Conservation (phyloP, 345 rosid genomes). For the Brassica carinata region DNA sequence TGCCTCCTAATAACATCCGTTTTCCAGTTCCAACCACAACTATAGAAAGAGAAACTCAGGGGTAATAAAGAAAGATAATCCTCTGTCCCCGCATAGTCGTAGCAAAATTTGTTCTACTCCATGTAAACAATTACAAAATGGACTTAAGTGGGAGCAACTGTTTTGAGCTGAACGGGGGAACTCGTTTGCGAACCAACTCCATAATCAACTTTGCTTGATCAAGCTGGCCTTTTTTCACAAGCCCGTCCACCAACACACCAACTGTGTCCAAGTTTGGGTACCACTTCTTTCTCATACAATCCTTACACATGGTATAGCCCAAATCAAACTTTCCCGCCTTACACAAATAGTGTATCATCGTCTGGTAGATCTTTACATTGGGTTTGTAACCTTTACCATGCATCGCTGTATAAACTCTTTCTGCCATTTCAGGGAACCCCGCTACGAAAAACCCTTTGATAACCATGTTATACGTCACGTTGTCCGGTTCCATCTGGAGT, state of each 20-base stretch:
- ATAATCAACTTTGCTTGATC: slow-evolving; percentile 56
- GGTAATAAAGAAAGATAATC: slow-evolving; percentile 34
- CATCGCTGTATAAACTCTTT: slow-evolving; percentile 65
- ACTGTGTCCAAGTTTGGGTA: slow-evolving; percentile 64
- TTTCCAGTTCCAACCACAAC: slow-evolving; percentile 27
- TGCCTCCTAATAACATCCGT: slow-evolving; percentile 24
- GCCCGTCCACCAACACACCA: slow-evolving; percentile 55
- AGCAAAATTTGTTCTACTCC: slow-evolving; percentile 23
- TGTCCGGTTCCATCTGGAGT: slow-evolving; percentile 60
- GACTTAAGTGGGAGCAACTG: slow-evolving; percentile 51
- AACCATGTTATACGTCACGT: slow-evolving; percentile 72
- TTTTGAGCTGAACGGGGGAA: slow-evolving; percentile 60
- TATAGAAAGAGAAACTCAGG: slow-evolving; percentile 27
- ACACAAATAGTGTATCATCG: slow-evolving; percentile 80
- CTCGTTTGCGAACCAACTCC: slow-evolving; percentile 47
- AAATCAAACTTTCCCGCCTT: slow-evolving; percentile 59
- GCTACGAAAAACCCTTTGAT: slow-evolving; percentile 74
- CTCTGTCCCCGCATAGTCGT: slow-evolving; percentile 24
- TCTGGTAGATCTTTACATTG: slow-evolving; percentile 71
- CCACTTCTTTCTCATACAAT: slow-evolving; percentile 67
- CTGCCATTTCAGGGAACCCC: slow-evolving; percentile 78
- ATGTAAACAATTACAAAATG: slow-evolving; percentile 32
- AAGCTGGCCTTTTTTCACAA: slow-evolving; percentile 49
- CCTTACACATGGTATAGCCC: slow-evolving; percentile 73
- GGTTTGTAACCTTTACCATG: slow-evolving; percentile 53